These are phyloP conservation scores for Mediolabrus comicus DNA, from an alignment of 108 stramenopile species.

Conservation along the genomic window DNA sequence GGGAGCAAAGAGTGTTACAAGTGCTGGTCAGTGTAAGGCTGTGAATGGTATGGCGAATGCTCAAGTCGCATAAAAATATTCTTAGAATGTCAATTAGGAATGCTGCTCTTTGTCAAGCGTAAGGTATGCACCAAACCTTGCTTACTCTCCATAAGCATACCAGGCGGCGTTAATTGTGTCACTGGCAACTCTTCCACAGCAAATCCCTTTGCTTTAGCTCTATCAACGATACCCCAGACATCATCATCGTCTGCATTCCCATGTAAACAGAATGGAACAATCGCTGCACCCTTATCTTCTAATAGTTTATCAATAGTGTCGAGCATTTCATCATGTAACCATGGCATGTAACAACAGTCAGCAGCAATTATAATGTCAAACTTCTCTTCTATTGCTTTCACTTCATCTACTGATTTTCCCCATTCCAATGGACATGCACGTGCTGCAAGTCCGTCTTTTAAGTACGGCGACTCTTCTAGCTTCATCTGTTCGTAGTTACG, in stretches of 20 bases:
- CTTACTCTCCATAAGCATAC: slow-evolving; percentile 31
- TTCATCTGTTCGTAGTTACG: slow-evolving; percentile 28
- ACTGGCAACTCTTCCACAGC: slow-evolving; percentile 34
- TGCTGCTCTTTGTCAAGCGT: slow-evolving; percentile 20
- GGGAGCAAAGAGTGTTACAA: slow-evolving; percentile 58
- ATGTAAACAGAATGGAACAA: slow-evolving; percentile 48
- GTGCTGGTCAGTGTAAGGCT: slow-evolving; percentile 66
- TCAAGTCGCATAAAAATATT: slow-evolving; percentile 63
- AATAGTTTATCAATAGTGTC: slow-evolving; percentile 33
- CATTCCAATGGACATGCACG: slow-evolving; percentile 41
- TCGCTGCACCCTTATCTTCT: slow-evolving; percentile 24
- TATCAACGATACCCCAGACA: slow-evolving; percentile 46
- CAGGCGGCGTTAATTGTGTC: slow-evolving; percentile 43
- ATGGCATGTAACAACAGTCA: slow-evolving; percentile 55
- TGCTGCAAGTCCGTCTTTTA: slow-evolving; percentile 2
- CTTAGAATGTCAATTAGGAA: no score
- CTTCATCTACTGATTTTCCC: slow-evolving; percentile 31
- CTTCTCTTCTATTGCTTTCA: neutral
- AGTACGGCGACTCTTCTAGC: neutral
- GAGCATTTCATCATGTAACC: slow-evolving; percentile 35
- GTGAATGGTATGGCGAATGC: slow-evolving; percentile 82
- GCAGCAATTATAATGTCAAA: slow-evolving; percentile 54
- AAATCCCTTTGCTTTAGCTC: slow-evolving; percentile 42
- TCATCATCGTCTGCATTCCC: slow-evolving; percentile 41
- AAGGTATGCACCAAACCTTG: slow-evolving; percentile 45